Evolutionary conservation across 2,329 filamentous ascomycete species (phyloP).

Genomic region (Xylaria sp.): DNA sequence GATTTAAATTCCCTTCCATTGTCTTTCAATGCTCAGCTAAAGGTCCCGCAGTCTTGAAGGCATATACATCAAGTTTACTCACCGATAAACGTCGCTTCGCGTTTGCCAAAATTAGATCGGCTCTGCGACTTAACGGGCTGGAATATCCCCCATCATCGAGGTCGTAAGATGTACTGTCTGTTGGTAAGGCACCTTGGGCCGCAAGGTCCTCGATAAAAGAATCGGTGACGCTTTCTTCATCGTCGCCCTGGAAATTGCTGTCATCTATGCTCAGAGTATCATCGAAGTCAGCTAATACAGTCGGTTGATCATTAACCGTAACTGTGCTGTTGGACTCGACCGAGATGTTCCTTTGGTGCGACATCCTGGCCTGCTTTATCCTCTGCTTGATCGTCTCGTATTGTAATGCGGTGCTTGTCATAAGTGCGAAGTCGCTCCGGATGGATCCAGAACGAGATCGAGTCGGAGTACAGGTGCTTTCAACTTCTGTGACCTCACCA

Average conservation of each 20-base stretch:
- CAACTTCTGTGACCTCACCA: constrained; percentile 50
- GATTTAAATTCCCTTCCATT: constrained; percentile 86
- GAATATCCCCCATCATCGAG: constrained; percentile 58
- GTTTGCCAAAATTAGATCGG: constrained; percentile 86
- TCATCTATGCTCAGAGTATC: constrained; percentile 58
- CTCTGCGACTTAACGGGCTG: constrained; percentile 72
- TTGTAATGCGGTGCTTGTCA: constrained; percentile 27
- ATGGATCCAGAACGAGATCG: constrained; percentile 34
- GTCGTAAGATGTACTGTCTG: constrained; percentile 25
- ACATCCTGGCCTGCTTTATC: constrained; percentile 32
- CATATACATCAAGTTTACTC: constrained; percentile 34
- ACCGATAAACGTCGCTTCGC: constrained; percentile 86
- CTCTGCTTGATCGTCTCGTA: constrained; percentile 42
- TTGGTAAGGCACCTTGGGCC: constrained; percentile 29
- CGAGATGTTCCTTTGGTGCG: constrained; percentile 49
- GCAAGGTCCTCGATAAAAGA: constrained; percentile 47
- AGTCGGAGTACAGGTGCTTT: constrained; percentile 43
- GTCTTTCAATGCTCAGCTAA: constrained; percentile 49
- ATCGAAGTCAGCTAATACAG: constrained; percentile 56
- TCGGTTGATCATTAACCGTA: constrained; percentile 45
- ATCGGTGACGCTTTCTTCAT: constrained; percentile 58
- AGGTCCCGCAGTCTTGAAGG: neutral
- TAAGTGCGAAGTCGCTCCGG: constrained; percentile 28
- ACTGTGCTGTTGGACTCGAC: constrained; percentile 58
- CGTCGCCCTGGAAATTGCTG: constrained; percentile 61